Base-by-base conservation (phyloP, 2,329 filamentous ascomycete species). In the Helotiales sp. region DNA sequence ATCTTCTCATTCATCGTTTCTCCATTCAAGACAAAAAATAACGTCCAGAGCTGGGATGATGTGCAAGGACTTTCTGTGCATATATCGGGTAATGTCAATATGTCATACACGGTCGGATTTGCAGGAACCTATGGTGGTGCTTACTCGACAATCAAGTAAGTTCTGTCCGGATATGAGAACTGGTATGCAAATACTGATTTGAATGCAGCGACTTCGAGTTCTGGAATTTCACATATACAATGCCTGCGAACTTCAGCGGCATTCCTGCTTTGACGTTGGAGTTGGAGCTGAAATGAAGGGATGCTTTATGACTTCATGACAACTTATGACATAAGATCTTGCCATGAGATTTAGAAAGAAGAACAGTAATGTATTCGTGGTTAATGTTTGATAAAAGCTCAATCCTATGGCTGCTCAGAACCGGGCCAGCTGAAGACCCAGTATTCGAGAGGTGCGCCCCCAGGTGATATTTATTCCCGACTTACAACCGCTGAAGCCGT, bases 1-100 rank as follows among this genome's bases (percentile, higher is more conserved):
- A 70, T 76, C 15, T 85, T 85, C 65, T 77, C 74, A 1, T 75
- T 85, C 24, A 63, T 81, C 2, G 75, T 84, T 0, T 77, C 76
- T 0, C 78, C 79, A 2, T 78, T 80, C 6, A 59, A 61, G n/a
- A 69, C 71, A 2, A 77, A 75, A 63, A 72, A 70, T 5, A 79
- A 79, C 30, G 70, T 84, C 1, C 40, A 65, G 0, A 68, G 72
- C 1, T 82, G 80, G 75, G 70, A 67, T 0, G 81, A 82, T 60
- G 69, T 84, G 0, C 75, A 77, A 30, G 80, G 81, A 1, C 59
- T 83, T 2, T 66, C 70, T 1, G 74, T 84, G 0, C 72, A 69
- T 0, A 72, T 82, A 0, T 71, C 73, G 12, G 66, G 66, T 4
- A 66, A 60, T 52, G 59, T 64, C 7, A 62, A 66, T 34, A 29